Conservation (phyloP, 2,329 filamentous ascomycete species). For the Scedosporium apiospermum region DNA sequence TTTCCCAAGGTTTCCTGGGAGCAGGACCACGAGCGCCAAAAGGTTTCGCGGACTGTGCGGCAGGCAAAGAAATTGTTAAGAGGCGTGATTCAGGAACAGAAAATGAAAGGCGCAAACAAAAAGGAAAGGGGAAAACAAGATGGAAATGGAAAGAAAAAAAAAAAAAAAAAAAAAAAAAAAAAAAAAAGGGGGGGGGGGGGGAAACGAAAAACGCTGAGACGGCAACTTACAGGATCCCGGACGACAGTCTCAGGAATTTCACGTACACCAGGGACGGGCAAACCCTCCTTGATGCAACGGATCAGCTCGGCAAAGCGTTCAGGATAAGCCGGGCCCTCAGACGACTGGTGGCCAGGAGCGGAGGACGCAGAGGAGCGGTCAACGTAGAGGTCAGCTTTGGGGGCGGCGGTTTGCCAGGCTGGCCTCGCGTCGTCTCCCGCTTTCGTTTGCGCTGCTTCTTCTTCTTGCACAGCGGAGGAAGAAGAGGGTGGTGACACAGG, state of each 20-base stretch:
- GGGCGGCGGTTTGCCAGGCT: constrained; percentile 41
- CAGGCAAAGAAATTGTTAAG: background rate
- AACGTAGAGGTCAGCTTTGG: constrained; percentile 35
- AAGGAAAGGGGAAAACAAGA: background rate
- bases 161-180: too few relatives aligned
- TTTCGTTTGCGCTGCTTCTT: background rate
- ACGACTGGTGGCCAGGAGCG: constrained; percentile 11
- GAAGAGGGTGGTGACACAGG: constrained; percentile 5
- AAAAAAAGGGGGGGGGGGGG: background rate
- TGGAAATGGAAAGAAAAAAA: too few relatives aligned
- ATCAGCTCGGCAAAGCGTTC: constrained; percentile 79
- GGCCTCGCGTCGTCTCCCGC: constrained; percentile 11
- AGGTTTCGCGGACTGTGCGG: constrained; percentile 32
- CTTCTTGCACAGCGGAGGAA: constrained; percentile 4
- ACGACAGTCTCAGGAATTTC: constrained; percentile 77
- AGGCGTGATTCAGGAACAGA: background rate
- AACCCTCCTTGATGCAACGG: constrained; percentile 71
- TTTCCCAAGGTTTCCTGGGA: constrained; percentile 71
- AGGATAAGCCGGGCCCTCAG: constrained; percentile 61
- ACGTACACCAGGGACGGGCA: constrained; percentile 77
- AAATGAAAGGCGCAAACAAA: too few relatives aligned
- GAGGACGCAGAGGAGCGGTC: constrained; percentile 22
- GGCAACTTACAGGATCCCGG: constrained; percentile 51
- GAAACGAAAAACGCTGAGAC: background rate
- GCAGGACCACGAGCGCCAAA: constrained; percentile 33